Conservation (phyloP, 31 red algal genomes). For the Endocladia muricata region DNA sequence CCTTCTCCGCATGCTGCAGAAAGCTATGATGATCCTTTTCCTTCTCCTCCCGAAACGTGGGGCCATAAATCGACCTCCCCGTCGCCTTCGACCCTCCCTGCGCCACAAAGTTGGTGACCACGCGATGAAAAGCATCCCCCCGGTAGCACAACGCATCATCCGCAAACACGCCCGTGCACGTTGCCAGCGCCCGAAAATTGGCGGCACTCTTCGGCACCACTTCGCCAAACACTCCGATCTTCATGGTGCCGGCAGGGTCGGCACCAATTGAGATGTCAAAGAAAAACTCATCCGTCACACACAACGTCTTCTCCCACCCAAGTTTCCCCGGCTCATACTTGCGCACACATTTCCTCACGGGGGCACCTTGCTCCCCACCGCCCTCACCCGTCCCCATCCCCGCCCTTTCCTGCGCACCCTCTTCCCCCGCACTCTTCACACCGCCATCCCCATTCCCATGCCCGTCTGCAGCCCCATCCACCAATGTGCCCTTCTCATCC, state of each 20-base stretch:
- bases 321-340: slow-evolving; percentile 65
- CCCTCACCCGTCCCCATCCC: slow-evolving; percentile 1
- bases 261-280: slow-evolving; percentile 62
- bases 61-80: slow-evolving; percentile 65
- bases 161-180: slow-evolving; percentile 71
- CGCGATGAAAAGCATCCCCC: slow-evolving; percentile 72
- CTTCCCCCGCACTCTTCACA: too few species aligned
- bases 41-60: slow-evolving; percentile 69
- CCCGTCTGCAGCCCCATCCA: not conserved
- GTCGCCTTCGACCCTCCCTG: slow-evolving; percentile 89
- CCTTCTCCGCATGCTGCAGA: slow-evolving; percentile 48
- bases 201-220: slow-evolving; percentile 81
- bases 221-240: slow-evolving; percentile 78
- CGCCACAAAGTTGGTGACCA: slow-evolving; percentile 74
- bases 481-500: not conserved
- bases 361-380: not conserved
- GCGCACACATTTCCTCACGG: slow-evolving; percentile 23
- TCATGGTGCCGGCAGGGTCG: slow-evolving; percentile 33
- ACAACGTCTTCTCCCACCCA: slow-evolving; percentile 53
- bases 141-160: slow-evolving; percentile 54
- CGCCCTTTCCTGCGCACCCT: too few species aligned
- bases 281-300: slow-evolving; percentile 76
- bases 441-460: not conserved
- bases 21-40: slow-evolving; percentile 70
- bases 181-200: slow-evolving; percentile 81